These are phyloP conservation scores for Coemansia sp. DNA, from an alignment of 192 early-diverging fungal genomes.

Conservation along the genomic window DNA sequence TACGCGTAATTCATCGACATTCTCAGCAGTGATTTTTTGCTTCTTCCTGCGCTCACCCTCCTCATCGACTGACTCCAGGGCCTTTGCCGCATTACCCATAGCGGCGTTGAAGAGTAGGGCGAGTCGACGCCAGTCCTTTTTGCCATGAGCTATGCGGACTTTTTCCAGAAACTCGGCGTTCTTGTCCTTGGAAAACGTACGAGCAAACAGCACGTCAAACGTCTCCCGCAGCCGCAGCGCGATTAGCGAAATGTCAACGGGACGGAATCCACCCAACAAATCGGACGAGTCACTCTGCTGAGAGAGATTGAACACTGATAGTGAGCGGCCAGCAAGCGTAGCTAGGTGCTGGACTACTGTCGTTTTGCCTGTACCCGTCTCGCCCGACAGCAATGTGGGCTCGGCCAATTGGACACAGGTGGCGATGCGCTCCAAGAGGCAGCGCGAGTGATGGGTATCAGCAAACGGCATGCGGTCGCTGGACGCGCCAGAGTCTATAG, in stretches of 20 bases:
- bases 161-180: constrained; percentile 86
- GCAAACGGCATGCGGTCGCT: constrained; percentile 71
- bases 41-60: constrained; percentile 10
- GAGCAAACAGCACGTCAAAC: constrained; percentile 83
- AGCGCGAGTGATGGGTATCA: constrained; percentile 75
- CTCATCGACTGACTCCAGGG: constrained; percentile 31
- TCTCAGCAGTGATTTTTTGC: constrained; percentile 38
- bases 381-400: constrained; percentile 89
- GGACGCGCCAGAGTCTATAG: constrained; percentile 4
- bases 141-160: constrained; percentile 68
- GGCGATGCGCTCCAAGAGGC: constrained; percentile 84
- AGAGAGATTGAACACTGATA: constrained; percentile 93
- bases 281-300: constrained; percentile 96
- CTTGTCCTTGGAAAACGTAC: constrained; percentile 84
- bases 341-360: constrained; percentile 93
- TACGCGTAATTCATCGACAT: constrained; percentile 43
- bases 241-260: constrained; percentile 80
- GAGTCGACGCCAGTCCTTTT: constrained; percentile 83
- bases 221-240: constrained; percentile 78
- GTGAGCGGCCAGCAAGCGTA: constrained; percentile 65
- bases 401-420: constrained; percentile 77
- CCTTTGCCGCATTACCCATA: constrained; percentile 21
- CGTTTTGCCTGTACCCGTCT: constrained; percentile 98
- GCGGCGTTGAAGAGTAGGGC: constrained; percentile 74
- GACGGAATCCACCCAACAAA: constrained; percentile 96